phyloP scores from a whole-genome alignment of 2,329 filamentous ascomycete genomes.

The Diplodia corticola region DNA sequence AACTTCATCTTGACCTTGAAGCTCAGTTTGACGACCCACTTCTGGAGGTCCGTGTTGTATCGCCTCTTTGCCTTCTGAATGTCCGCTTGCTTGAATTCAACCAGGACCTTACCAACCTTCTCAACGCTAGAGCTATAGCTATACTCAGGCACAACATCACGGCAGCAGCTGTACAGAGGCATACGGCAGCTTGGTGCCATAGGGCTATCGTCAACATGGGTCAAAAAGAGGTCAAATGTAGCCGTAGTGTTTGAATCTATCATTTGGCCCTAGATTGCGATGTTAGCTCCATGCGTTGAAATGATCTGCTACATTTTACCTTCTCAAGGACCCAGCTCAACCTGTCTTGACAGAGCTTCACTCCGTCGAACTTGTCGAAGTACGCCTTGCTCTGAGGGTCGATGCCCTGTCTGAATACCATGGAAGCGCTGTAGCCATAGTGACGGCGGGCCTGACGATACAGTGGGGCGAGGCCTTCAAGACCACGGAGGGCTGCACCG shows the following conservation, averaged over 20 bases:
- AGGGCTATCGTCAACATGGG: background rate
- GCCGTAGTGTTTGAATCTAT: background rate
- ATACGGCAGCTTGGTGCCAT: background rate
- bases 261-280: background rate
- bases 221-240: background rate
- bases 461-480: background rate
- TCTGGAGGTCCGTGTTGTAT: background rate
- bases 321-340: background rate
- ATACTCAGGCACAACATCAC: background rate
- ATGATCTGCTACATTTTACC: background rate
- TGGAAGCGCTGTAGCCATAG: background rate
- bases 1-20: background rate
- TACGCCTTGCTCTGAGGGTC: background rate
- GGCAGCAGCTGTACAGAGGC: background rate
- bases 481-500: constrained; percentile 3
- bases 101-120: background rate
- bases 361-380: background rate
- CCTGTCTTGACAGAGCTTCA: background rate
- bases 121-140: accelerated
- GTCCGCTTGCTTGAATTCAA: background rate
- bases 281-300: background rate
- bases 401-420: background rate
- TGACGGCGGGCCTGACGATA: background rate
- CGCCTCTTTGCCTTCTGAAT: background rate
- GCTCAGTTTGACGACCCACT: background rate